Evolutionary conservation across 1,284 basidiomycete genomes (phyloP).

Genomic region (Apiotrichum domesticum): DNA sequence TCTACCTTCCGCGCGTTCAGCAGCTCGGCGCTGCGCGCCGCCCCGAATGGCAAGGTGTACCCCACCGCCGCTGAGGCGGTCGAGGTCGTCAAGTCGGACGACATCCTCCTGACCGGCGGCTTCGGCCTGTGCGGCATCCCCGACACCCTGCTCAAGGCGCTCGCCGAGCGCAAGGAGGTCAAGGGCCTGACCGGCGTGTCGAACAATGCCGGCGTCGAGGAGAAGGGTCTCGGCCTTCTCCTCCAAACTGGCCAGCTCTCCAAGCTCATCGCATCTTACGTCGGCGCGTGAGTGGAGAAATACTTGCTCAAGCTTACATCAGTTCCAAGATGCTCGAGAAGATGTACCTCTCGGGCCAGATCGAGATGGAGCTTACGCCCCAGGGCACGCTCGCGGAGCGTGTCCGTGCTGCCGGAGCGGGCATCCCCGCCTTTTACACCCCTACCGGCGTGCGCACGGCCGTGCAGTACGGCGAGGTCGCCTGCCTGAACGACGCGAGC

Average conservation of each 20-base stretch:
- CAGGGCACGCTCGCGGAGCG: conserved; percentile 88
- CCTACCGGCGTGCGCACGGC: conserved; percentile 66
- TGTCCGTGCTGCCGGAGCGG: conserved; percentile 83
- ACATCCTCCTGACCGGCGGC: conserved; percentile 69
- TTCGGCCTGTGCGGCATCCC: conserved; percentile 47
- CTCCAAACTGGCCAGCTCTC: conserved; percentile 65
- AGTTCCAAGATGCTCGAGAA: conserved; percentile 49
- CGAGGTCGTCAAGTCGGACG: conserved; percentile 71
- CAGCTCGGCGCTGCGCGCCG: conserved; percentile 1
- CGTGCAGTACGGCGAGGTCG: conserved; percentile 13
- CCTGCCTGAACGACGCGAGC: conserved; percentile 61
- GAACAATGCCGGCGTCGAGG: conserved; percentile 69
- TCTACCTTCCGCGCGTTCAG: conserved; percentile 9
- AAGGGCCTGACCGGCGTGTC: conserved; percentile 71
- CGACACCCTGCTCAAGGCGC: conserved; percentile 76
- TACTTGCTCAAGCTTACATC: conserved; percentile 2
- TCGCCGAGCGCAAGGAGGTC: conserved; percentile 63
- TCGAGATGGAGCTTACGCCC: conserved; percentile 80
- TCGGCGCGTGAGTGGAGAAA: conserved; percentile 51
- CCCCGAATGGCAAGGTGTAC: conserved; percentile 59
- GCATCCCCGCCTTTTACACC: conserved; percentile 93
- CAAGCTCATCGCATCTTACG: conserved; percentile 81
- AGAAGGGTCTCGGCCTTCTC: conserved; percentile 57
- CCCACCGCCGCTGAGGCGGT: conserved; percentile 70
- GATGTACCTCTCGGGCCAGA: conserved; percentile 71